Evolutionary conservation across 805 yeast species (phyloP).

Genomic region (Cephaloascus fragrans): DNA sequence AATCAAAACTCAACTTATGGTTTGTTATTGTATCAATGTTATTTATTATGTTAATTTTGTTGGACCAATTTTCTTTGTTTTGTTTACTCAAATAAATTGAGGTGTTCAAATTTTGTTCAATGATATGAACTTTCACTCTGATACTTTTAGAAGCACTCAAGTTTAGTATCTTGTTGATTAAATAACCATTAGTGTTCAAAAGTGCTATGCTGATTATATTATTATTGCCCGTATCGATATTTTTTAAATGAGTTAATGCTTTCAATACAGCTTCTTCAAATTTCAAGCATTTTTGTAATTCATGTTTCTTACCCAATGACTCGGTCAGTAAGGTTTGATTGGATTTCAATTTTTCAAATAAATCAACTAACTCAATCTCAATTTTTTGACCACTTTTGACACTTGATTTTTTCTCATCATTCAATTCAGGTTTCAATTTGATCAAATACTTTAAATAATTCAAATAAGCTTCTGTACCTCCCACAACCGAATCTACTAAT

Average conservation of each 20-base stretch:
- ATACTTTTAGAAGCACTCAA: conserved; percentile 1
- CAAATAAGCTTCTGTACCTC: conserved; percentile 23
- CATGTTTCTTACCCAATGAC: too few relatives aligned
- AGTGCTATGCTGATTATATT: neutral
- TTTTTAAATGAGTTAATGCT: neutral
- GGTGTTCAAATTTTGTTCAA: conserved; percentile 69
- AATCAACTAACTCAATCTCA: neutral
- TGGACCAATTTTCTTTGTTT: conserved; percentile 44
- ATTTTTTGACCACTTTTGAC: too few relatives aligned
- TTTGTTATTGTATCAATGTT: conserved; percentile 45
- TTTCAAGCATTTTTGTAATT: too few relatives aligned
- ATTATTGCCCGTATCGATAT: neutral
- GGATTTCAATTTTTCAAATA: neutral
- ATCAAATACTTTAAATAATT: conserved; percentile 11
- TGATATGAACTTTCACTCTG: conserved; percentile 22
- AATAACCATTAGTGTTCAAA: neutral
- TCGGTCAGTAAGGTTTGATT: too few relatives aligned
- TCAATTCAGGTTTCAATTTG: neutral
- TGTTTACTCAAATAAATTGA: conserved; percentile 36
- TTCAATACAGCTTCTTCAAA: neutral
- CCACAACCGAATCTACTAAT: conserved; percentile 18
- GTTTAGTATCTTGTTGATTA: conserved; percentile 2
- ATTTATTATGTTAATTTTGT: conserved; percentile 37
- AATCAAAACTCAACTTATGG: conserved; percentile 27
- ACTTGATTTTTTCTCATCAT: neutral